Conservation (phyloP, 768 basidiomycete genomes). For the Chlorophyllum brunneum region DNA sequence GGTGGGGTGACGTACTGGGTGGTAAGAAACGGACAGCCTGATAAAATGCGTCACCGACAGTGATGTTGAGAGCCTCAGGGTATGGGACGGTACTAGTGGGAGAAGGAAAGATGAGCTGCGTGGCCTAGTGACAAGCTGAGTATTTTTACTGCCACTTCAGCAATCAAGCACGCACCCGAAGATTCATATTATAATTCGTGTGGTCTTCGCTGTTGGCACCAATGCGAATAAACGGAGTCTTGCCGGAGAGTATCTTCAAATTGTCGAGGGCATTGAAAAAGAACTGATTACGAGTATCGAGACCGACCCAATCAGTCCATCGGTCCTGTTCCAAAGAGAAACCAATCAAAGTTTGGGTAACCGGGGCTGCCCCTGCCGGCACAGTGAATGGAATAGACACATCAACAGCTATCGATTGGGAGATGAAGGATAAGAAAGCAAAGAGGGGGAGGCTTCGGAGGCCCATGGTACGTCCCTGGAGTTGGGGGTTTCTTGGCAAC, state of each 20-base stretch:
- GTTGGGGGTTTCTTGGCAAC: no score
- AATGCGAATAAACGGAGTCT: conserved; percentile 54
- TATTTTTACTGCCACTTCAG: neutral
- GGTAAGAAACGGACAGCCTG: conserved; percentile 49
- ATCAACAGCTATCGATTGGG: neutral
- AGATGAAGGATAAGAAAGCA: conserved; percentile 12
- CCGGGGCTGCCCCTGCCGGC: conserved; percentile 29
- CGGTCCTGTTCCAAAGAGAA: conserved; percentile 71
- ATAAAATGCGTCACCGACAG: conserved; percentile 57
- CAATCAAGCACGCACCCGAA: conserved; percentile 34
- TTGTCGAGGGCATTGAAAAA: conserved; percentile 59
- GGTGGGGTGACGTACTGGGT: conserved; percentile 26
- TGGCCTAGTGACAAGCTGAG: conserved; percentile 9
- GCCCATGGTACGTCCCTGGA: no score
- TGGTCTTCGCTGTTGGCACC: conserved; percentile 57
- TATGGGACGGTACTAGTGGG: conserved; percentile 50
- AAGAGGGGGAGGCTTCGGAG: neutral
- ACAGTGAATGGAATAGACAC: conserved; percentile 32
- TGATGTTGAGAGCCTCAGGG: conserved; percentile 61
- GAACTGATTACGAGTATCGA: conserved; percentile 49
- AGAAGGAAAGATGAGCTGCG: conserved; percentile 47
- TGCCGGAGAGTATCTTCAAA: conserved; percentile 46
- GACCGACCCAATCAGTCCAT: conserved; percentile 67
- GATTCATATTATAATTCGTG: conserved; percentile 47
- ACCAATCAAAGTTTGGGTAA: conserved; percentile 49